Conservation (phyloP, 2,329 filamentous ascomycete genomes). For the Cercospora janseana region DNA sequence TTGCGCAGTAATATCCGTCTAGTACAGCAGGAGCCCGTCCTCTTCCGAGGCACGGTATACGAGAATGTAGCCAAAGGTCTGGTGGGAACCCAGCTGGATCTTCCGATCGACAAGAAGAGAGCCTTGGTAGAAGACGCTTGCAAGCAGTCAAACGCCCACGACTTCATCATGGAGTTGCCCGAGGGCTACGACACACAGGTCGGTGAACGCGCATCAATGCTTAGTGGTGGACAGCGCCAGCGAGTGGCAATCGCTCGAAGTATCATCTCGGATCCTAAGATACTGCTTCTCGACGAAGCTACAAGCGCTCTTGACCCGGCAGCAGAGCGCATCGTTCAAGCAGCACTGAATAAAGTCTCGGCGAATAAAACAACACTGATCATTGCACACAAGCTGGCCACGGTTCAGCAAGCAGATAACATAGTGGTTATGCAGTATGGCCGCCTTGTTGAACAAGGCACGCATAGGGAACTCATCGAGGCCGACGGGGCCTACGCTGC, state of each 20-base stretch:
- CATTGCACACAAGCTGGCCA: slow-evolving; percentile 49
- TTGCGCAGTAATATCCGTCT: slow-evolving; percentile 36
- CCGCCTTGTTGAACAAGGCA: slow-evolving; percentile 46
- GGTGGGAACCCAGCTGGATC: slow-evolving; percentile 40
- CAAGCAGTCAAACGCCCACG: slow-evolving; percentile 37
- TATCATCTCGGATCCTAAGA: slow-evolving; percentile 38
- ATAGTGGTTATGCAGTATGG: slow-evolving; percentile 49
- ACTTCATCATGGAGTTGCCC: slow-evolving; percentile 40
- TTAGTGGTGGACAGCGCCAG: slow-evolving; percentile 40
- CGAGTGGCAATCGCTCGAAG: slow-evolving; percentile 40
- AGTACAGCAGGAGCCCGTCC: slow-evolving; percentile 40
- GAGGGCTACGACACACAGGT: slow-evolving; percentile 38
- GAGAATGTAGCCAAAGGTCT: slow-evolving; percentile 41
- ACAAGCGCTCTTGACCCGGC: slow-evolving; percentile 40
- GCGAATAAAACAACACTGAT: slow-evolving; percentile 38
- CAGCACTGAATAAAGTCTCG: slow-evolving; percentile 37
- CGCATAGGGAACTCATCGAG: slow-evolving; percentile 42
- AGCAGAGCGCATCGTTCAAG: slow-evolving; percentile 38
- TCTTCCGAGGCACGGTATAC: slow-evolving; percentile 39
- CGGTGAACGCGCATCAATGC: slow-evolving; percentile 37
- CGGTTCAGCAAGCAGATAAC: slow-evolving; percentile 46
- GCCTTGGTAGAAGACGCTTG: slow-evolving; percentile 39
- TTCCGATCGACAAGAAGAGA: slow-evolving; percentile 32
- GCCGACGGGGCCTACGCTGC: slow-evolving; percentile 42
- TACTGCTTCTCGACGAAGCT: slow-evolving; percentile 41